phyloP scores from a whole-genome alignment of 192 early-diverging fungal genomes.

The Coemansia nantahalensis region DNA sequence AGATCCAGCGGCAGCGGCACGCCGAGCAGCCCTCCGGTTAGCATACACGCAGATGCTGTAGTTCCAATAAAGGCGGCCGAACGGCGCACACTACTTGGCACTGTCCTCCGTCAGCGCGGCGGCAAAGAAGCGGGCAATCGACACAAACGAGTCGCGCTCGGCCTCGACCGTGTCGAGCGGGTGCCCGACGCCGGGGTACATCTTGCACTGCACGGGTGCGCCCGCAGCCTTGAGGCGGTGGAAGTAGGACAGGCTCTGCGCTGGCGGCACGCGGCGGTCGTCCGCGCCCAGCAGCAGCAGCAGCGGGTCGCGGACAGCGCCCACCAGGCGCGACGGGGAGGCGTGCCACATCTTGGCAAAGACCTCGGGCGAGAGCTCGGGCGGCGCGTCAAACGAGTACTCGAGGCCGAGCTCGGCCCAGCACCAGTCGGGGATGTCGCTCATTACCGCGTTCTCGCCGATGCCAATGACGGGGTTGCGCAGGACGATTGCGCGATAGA shows the following conservation, averaged over 20 bases:
- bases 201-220: conserved; percentile 49
- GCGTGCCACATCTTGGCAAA: conserved; percentile 58
- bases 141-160: conserved; percentile 53
- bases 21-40: conserved; percentile 4
- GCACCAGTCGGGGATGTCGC: conserved; percentile 75
- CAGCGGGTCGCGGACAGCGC: conserved; percentile 60
- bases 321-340: conserved; percentile 59
- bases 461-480: conserved; percentile 76
- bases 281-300: conserved; percentile 64
- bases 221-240: conserved; percentile 41
- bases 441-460: conserved; percentile 56
- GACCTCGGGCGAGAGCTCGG: conserved; percentile 53
- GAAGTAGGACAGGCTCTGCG: conserved; percentile 56
- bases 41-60: too few species aligned
- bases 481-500: conserved; percentile 61
- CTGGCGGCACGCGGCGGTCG: conserved; percentile 73
- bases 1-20: conserved; percentile 45
- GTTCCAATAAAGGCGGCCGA: background rate
- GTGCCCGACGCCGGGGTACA: conserved; percentile 61
- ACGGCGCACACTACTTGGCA: background rate
- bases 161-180: conserved; percentile 60
- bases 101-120: conserved; percentile 13
- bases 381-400: conserved; percentile 58
- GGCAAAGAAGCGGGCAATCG: conserved; percentile 36
- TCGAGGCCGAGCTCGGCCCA: conserved; percentile 64